Evolutionary conservation across 108 stramenopile species (phyloP), one percentile per base, ranked within the genome.

Genomic region (Cyclotella choctawhatcheeana): DNA sequence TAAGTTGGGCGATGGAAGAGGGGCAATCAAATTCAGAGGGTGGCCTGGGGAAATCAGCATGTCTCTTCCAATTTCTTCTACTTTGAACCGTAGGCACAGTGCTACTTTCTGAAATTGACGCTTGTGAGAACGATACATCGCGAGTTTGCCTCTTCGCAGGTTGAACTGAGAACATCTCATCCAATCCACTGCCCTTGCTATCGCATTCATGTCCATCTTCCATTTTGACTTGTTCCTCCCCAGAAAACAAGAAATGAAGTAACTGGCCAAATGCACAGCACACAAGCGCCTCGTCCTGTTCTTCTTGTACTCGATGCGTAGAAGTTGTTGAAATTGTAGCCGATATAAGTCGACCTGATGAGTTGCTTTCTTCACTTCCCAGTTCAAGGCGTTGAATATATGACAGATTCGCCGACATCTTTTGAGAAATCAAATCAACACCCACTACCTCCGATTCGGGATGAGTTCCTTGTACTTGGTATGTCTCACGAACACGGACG

Each of bases 231-330:
- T n/a, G 17, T n/a, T n/a, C 4, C 4, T n/a, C 47, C 18, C 18
- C 47, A n/a, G 47, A 48, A n/a, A 48, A 48, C 8, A 48, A n/a
- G n/a, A 48, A 48, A 48, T 48, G 47, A n/a, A 48, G 8, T n/a
- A 48, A n/a, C 8, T n/a, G 4, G 17, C 47, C 47, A 10, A 48
- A n/a, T 17, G 47, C 47, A 48, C 47, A 48, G n/a, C 47, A 48
- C 18, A n/a, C 4, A 8, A 17, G 47, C 47, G 18, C 18, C 47
- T 48, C 47, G 12, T 40, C 37, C 6, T 6, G 12, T 40, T 40
- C 37, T 8, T 8, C 6, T 8, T 40, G 8, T 10, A n/a, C 17
- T n/a, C 18, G 16, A 4, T 4, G 12, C n/a, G 12, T n/a, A n/a
- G n/a, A n/a, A n/a, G 18, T 4, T 4, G 47, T 10, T 4, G 47